Conservation (phyloP, 345 rosid genomes). For the Acer yangbiense region DNA sequence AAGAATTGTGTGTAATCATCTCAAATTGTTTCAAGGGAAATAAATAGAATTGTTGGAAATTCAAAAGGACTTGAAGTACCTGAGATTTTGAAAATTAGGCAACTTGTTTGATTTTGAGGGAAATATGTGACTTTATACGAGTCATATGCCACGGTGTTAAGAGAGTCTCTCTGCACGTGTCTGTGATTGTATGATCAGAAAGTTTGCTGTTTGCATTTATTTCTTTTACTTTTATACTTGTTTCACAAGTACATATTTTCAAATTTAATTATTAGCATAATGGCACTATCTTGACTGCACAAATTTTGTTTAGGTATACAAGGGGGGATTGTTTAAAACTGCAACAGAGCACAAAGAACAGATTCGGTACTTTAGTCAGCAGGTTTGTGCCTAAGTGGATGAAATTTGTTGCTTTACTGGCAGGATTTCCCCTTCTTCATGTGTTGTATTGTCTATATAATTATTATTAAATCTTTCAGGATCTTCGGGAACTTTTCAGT, state of each 20-base stretch:
- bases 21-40: constrained; percentile 7
- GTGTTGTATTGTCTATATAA: not conserved
- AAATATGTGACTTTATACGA: not conserved
- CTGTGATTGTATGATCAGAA: not conserved
- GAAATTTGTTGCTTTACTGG: constrained; percentile 12
- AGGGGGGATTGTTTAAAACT: constrained; percentile 92
- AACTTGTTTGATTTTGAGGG: not conserved
- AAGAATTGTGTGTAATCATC: not conserved
- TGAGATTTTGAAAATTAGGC: not conserved
- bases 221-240: not conserved
- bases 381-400: constrained; percentile 43
- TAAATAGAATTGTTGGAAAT: not conserved
- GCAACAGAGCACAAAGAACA: constrained; percentile 99
- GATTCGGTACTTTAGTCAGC: constrained; percentile 90
- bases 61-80: not conserved
- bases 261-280: not conserved
- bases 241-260: not conserved
- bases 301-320: constrained; percentile 59
- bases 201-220: not conserved
- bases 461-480: constrained; percentile 47
- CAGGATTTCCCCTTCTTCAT: constrained; percentile 2
- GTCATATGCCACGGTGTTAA: not conserved
- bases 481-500: constrained; percentile 86
- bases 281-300: constrained; percentile 3
- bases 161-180: not conserved